Evolutionary conservation across 306 rosid species (phyloP), one percentile per base, ranked within the genome.

Genomic region (Inga leiocalycina): DNA sequence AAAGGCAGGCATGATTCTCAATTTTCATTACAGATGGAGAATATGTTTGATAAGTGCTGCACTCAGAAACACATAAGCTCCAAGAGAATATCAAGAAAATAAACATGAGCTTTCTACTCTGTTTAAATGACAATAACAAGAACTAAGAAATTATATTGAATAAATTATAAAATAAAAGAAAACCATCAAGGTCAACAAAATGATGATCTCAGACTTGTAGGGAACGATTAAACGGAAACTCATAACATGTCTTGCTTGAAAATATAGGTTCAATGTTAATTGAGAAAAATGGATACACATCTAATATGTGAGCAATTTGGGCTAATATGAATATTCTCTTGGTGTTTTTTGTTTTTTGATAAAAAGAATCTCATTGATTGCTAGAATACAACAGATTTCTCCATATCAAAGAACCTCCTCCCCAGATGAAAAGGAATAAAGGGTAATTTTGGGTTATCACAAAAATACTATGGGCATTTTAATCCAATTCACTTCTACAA

Each of bases 341-440:
- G 24, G 51, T 39, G 24, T 4, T 44, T 20, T 20, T 16, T 35
- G 30, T 27, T 44, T 44, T 8, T 44, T 8, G 48, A 35, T 9
- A 8, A 68, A 45, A 16, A 14, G 5, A 9, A 34, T 59, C 45
- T 19, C 64, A 20, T 39, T 6, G 10, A 51, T 97, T 96, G 91
- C 35, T 97, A 76, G 59, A 81, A 80, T 51, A 86, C 79, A 69
- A 5, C 87, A 6, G 97, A 91, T 81, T 92, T 89, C 79, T 95
- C 96, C 78, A 95, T 75, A 84, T 92, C 90, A 37, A 95, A 85
- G 74, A 84, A 92, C 88, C 98, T 91, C 84, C 71, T 80, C 87
- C 30, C 30, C 30, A 27, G 30, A 27, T 27, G 30, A 27, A 27
- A 27, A 27, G 30, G 30, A 27, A 27, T 27, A 27, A 27, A 27